Evolutionary conservation across 1,284 basidiomycete species (phyloP), one percentile per base, ranked within the genome.

Genomic region (Fomitopsis betulina): DNA sequence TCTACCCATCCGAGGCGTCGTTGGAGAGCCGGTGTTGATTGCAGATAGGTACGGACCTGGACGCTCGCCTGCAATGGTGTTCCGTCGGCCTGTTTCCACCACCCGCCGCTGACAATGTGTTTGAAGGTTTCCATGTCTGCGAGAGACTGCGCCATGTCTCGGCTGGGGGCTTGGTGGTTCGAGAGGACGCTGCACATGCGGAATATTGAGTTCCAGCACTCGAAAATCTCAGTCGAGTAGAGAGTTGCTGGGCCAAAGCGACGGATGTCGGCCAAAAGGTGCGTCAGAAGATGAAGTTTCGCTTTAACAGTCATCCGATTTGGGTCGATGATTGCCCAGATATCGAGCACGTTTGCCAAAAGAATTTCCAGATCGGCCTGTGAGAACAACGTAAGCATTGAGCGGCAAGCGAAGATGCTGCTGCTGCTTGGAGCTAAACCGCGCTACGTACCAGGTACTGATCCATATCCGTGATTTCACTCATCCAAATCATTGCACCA

Each of bases 161-260:
- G 67, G 5, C 75, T 77, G 0, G 76, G 77, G 0, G 79, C 74
- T 13, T 74, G 75, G 9, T 74, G 69, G 60, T 81, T 81, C 1
- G 70, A 74, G 23, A 77, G 72, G 1, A 81, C 63, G 60, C 76
- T 78, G 35, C 69, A 69, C 0, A 65, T 58, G 1, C 75, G 68
- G 32, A 80, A 78, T 2, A 80, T 65, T 1, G 75, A 72, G 64
- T 81, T 81, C 67, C 70, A 80, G 2, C 73, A 77, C 62, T 81
- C 77, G 58, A 79, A 81, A 0, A 60, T 67, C 53, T 81, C 78
- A 0, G 78, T 80, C 1, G 68, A 62, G 43, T 58, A 65, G 8
- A 63, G 51, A n/a, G 64, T 55, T 1, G 62, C 55, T 0, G 68
- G 65, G 0, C 67, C 68, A 56, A 63, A 62, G 2, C 55, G 59